phyloP scores from a whole-genome alignment of 495 filamentous ascomycete genomes.

The Antarctomyces pellizariae region DNA sequence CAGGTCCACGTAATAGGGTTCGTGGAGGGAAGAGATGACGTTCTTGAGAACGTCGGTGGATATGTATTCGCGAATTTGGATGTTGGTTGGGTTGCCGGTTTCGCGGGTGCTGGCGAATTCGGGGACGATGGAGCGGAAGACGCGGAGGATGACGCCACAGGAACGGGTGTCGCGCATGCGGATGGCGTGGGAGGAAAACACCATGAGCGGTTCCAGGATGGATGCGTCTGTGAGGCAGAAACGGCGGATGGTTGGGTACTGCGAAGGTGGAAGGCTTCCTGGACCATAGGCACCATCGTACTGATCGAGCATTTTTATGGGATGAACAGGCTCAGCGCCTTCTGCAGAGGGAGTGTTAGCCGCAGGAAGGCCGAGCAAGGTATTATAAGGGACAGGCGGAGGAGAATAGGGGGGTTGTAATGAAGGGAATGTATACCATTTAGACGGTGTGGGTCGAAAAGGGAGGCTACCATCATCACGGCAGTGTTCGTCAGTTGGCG shows the following conservation, averaged over 20 bases:
- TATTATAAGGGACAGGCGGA: too few relatives aligned
- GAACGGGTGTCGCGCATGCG: conserved; percentile 78
- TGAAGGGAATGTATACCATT: too few relatives aligned
- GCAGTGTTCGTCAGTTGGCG: conserved; percentile 83
- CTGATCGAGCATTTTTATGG: too few relatives aligned
- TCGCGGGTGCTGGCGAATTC: conserved; percentile 32
- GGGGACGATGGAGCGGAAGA: conserved; percentile 61
- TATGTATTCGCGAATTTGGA: conserved; percentile 77
- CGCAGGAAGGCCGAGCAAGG: too few relatives aligned
- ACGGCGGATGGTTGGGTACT: conserved; percentile 34
- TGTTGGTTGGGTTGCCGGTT: conserved; percentile 14
- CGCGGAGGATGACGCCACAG: conserved; percentile 61
- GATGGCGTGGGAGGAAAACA: conserved; percentile 79
- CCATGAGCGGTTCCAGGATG: conserved; percentile 66
- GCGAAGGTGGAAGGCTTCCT: conserved; percentile 5
- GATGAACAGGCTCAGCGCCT: too few relatives aligned
- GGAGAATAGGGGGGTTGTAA: too few relatives aligned
- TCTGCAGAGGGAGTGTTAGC: too few relatives aligned
- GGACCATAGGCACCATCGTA: too few relatives aligned
- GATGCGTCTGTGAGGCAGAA: conserved; percentile 60
- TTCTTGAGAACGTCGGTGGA: conserved; percentile 60
- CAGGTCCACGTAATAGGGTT: conserved; percentile 87
- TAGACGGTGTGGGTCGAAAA: conserved; percentile 74
- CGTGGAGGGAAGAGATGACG: conserved; percentile 70
- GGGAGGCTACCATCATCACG: conserved; percentile 67